Evolutionary conservation across 495 filamentous ascomycete species (phyloP), one percentile per base, ranked within the genome.

Genomic region (Lophiotrema nucula): DNA sequence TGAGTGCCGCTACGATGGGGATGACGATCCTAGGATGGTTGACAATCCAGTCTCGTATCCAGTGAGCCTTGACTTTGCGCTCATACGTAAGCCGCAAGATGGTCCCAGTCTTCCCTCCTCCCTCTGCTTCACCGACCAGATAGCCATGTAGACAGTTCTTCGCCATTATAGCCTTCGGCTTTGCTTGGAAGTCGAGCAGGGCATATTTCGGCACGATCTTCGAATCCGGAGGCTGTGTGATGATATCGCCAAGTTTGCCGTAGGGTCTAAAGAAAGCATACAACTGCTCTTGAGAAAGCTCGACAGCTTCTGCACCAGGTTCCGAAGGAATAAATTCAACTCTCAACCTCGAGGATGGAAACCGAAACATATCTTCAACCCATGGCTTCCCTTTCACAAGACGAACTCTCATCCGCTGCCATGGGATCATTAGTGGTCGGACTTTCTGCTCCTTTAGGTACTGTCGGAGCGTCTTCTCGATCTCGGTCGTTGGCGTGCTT

Each of bases 111-210:
- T 86, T 88, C 15, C 88, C 89, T 35, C 89, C 90, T 5, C 86
- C 86, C 27, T 76, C 73, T 15, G 64, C 65, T 38, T 78, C 75
- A 47, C 77, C 67, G 3, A 95, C 77, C 3, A 77, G 77, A 59
- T 87, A 89, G 0, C 93, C 95, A 71, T 97, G 95, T 74, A 97
- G 77, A 73, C 92, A 97, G 61, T 95, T 97, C 56, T 87, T 85
- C 8, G 92, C 92, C 80, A 91, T 89, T 48, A 93, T 86, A 3
- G 90, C 82, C 65, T 84, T 84, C 33, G 86, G 80, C 18, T 86
- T 77, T 8, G 77, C 73, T 4, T 78, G 72, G 65, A 92, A 97
- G 57, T 92, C 87, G 19, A 98, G 70, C 42, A 78, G 81, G 2
- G 93, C 90, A 73, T 79, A 95, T 64, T 83, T 84, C 0, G 92